These are phyloP conservation scores for Solanum tarijense DNA, from an alignment of 257 asterid genomes.

Conservation along the genomic window DNA sequence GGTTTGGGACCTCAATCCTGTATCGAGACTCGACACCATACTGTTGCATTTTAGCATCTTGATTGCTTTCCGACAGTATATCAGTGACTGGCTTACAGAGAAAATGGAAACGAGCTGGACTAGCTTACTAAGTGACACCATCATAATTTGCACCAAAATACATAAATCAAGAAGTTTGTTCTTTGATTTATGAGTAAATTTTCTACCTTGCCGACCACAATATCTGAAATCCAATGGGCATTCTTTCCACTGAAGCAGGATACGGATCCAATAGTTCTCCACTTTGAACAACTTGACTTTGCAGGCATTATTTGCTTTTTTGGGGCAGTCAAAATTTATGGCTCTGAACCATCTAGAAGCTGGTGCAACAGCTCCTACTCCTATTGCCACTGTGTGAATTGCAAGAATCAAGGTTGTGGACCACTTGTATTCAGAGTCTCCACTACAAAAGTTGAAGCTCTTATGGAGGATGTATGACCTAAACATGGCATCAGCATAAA, in stretches of 20 bases:
- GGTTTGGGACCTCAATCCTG: constrained; percentile 19
- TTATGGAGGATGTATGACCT: constrained; percentile 39
- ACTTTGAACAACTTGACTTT: constrained; percentile 14
- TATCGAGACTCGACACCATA: constrained; percentile 3
- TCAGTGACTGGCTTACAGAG: constrained; percentile 19
- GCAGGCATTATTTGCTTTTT: constrained; percentile 9
- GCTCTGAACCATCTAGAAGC: constrained; percentile 59
- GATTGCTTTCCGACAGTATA: constrained; percentile 18
- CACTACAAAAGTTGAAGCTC: constrained; percentile 47
- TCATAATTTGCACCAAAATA: constrained; percentile 35
- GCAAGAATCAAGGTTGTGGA: constrained; percentile 43
- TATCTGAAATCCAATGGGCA: constrained; percentile 35
- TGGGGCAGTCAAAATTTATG: constrained; percentile 49
- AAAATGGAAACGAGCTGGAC: constrained; percentile 40
- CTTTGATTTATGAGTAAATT: constrained; percentile 30
- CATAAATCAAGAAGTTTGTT: constrained; percentile 29
- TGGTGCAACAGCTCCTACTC: constrained; percentile 57
- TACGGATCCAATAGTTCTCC: constrained; percentile 54
- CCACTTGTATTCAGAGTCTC: constrained; percentile 76
- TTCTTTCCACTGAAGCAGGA: constrained; percentile 37
- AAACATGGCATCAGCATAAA: constrained; percentile 48
- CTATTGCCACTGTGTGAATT: constrained; percentile 48
- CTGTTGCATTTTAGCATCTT: constrained; percentile 14
- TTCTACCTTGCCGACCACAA: constrained; percentile 29
- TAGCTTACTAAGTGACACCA: constrained; percentile 50